A percentile compares a stretch with the other conserved stretches of the same genome.
Conservation (phyloP, 495 filamentous ascomycete species). For the Talaromyces liani region DNA sequence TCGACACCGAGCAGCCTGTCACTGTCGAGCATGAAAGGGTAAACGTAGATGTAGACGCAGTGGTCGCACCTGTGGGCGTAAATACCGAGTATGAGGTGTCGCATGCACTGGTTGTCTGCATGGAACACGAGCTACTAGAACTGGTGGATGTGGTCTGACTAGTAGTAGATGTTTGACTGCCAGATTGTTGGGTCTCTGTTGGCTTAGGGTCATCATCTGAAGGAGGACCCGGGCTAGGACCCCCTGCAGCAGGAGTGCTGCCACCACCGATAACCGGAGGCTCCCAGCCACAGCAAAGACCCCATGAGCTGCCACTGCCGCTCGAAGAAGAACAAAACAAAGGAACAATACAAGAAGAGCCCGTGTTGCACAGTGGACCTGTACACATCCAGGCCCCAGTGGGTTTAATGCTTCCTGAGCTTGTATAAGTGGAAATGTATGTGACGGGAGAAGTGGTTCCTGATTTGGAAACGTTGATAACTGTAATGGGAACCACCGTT, state of each 20-base stretch:
- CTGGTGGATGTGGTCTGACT: background rate
- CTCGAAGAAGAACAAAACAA: background rate
- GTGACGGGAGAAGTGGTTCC: background rate
- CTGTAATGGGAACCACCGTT: background rate
- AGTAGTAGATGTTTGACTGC: background rate
- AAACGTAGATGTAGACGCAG: background rate
- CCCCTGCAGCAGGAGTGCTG: background rate
- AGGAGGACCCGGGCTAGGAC: conserved; percentile 1
- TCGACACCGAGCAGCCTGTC: background rate
- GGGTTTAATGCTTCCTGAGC: background rate
- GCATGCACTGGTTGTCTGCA: background rate
- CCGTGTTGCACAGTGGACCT: background rate
- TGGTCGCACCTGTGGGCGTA: background rate
- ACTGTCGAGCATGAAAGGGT: background rate
- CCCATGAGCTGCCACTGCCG: background rate
- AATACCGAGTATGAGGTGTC: background rate
- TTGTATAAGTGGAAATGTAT: conserved; percentile 1
- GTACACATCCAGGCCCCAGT: background rate
- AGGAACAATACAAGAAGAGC: background rate
- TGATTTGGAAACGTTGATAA: background rate
- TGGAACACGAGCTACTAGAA: background rate
- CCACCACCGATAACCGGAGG: background rate
- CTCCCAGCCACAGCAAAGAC: conserved; percentile 4
- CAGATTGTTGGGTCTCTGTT: background rate
- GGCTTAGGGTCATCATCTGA: background rate